phyloP scores from a whole-genome alignment of 148 eudicot genomes.

The Amaranthus palmeri region DNA sequence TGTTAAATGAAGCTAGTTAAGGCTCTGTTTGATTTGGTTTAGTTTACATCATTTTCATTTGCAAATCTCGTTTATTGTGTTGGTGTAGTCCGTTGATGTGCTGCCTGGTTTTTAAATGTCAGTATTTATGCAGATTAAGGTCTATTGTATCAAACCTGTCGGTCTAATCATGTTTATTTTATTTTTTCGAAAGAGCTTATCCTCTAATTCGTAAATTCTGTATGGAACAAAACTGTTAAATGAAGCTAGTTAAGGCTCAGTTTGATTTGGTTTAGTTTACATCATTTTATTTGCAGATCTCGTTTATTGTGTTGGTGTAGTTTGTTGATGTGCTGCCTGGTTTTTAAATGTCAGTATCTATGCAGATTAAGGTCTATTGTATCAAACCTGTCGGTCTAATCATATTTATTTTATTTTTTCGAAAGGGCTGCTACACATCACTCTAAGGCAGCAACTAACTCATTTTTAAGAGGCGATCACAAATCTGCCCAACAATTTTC shows the following conservation, averaged over 20 bases:
- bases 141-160: too few species aligned
- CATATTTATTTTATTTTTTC: background rate
- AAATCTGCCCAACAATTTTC: conserved; percentile 63
- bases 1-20: too few species aligned
- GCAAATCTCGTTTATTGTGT: too few species aligned
- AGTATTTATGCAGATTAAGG: too few species aligned
- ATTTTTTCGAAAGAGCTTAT: too few species aligned
- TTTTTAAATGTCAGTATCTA: background rate
- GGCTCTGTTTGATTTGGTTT: too few species aligned
- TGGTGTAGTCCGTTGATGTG: too few species aligned
- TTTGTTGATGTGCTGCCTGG: background rate
- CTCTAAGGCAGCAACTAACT: conserved; percentile 70
- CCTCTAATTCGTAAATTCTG: background rate
- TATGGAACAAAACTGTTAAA: background rate
- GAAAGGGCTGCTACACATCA: conserved; percentile 80
- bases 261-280: background rate
- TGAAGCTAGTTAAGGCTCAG: background rate
- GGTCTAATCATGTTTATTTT: too few species aligned
- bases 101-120: too few species aligned
- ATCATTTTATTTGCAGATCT: background rate
- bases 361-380: background rate
- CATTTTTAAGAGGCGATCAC: conserved; percentile 78
- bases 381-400: background rate
- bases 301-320: background rate
- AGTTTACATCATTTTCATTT: too few species aligned